Evolutionary conservation across 2,329 filamentous ascomycete species (phyloP).

Genomic region (Aspergillus terreus): DNA sequence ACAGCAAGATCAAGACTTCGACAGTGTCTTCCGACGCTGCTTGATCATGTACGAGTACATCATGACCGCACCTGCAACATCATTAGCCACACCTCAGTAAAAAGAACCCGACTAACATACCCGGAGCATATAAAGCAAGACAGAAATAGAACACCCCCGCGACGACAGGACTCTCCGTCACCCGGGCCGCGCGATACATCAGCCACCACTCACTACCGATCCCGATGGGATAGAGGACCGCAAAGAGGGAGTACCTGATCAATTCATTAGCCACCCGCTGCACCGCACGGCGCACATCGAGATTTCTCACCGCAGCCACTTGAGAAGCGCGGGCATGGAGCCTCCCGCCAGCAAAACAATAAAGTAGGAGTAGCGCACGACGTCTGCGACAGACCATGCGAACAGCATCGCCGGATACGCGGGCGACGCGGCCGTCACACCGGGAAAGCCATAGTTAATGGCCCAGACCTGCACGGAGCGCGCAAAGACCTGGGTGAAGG

Average conservation of each 20-base stretch:
- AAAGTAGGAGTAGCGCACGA: slow-evolving; percentile 25
- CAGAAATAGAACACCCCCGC: slow-evolving; percentile 22
- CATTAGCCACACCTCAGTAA: neutral
- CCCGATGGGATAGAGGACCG: slow-evolving; percentile 24
- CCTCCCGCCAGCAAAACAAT: slow-evolving; percentile 15
- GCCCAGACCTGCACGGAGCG: slow-evolving; percentile 31
- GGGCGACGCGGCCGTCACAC: slow-evolving; percentile 12
- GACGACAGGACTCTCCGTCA: slow-evolving; percentile 9
- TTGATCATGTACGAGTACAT: slow-evolving; percentile 31
- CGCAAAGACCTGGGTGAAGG: slow-evolving; percentile 28
- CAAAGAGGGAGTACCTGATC: slow-evolving; percentile 27
- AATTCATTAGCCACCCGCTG: neutral
- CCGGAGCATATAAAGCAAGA: slow-evolving; percentile 25
- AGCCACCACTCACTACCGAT: slow-evolving; percentile 29
- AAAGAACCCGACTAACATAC: slow-evolving; percentile 10
- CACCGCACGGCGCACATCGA: neutral
- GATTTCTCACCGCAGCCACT: slow-evolving; percentile 21
- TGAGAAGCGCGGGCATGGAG: slow-evolving; percentile 13
- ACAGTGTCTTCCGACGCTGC: slow-evolving; percentile 24
- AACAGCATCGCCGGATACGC: slow-evolving; percentile 24
- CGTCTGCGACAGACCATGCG: slow-evolving; percentile 26
- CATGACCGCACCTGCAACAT: slow-evolving; percentile 23
- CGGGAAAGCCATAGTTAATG: slow-evolving; percentile 24
- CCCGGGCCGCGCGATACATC: slow-evolving; percentile 21
- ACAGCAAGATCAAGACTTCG: neutral